Evolutionary conservation across 2,329 filamentous ascomycete species (phyloP).

Genomic region (Malbranchea cinnamomea): DNA sequence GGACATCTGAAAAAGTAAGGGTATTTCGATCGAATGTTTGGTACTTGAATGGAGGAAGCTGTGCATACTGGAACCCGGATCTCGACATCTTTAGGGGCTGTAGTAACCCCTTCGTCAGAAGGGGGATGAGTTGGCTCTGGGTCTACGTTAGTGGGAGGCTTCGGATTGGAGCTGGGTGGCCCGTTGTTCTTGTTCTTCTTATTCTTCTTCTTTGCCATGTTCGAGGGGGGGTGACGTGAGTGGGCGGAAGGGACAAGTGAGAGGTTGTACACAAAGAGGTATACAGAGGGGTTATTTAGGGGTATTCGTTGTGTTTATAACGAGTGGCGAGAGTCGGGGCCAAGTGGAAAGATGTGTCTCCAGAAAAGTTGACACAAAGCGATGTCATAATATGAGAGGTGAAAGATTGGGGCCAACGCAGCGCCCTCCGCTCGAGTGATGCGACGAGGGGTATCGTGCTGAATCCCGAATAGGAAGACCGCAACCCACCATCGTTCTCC

Average conservation of each 20-base stretch:
- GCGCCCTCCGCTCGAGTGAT: too few species aligned
- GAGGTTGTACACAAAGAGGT: too few species aligned
- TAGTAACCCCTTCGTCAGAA: conserved; percentile 16
- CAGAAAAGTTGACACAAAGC: conserved; percentile 8
- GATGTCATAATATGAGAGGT: conserved; percentile 6
- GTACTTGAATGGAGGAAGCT: conserved; percentile 28
- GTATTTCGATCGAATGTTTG: conserved; percentile 27
- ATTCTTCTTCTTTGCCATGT: conserved; percentile 21
- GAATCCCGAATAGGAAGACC: conserved; percentile 2
- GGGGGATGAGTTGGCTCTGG: conserved; percentile 15
- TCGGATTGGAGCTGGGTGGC: conserved; percentile 16
- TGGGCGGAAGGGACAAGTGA: conserved; percentile 5
- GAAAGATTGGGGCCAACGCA: too few species aligned
- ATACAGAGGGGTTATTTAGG: too few species aligned
- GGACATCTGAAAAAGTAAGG: conserved; percentile 22
- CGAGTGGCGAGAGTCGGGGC: conserved; percentile 9
- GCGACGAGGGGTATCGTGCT: conserved; percentile 4
- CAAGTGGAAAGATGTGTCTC: conserved; percentile 5
- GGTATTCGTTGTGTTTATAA: conserved; percentile 8
- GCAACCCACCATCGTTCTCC: too few species aligned
- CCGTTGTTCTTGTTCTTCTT: conserved; percentile 23
- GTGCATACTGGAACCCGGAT: conserved; percentile 27
- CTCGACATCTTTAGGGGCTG: conserved; percentile 22
- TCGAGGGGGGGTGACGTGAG: conserved; percentile 2
- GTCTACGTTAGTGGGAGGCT: conserved; percentile 14